phyloP scores from a whole-genome alignment of 108 stramenopile genomes.

The Nitzschia palea region DNA sequence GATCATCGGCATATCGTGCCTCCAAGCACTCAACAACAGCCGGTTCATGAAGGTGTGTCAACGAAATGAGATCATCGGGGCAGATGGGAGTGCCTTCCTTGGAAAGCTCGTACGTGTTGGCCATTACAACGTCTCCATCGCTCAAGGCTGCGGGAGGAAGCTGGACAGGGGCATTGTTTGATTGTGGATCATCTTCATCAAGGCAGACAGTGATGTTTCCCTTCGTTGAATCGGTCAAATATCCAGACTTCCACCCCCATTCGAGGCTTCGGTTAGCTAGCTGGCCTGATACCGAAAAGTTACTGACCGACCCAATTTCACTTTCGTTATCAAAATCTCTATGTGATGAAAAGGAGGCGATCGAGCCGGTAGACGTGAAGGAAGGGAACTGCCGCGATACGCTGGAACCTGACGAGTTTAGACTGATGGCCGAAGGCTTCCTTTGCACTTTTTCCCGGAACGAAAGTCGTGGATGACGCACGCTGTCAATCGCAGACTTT shows the following conservation, averaged over 20 bases:
- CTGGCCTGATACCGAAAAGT: background rate
- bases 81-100: slow-evolving; percentile 25
- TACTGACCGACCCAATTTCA: slow-evolving; percentile 29
- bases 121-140: slow-evolving; percentile 43
- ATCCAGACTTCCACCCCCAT: slow-evolving; percentile 46
- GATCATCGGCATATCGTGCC: slow-evolving; percentile 66
- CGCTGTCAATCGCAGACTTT: slow-evolving; percentile 30
- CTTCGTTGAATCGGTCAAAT: slow-evolving; percentile 22
- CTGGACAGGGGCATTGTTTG: background rate
- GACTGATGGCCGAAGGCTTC: slow-evolving; percentile 8
- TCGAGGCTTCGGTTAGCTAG: slow-evolving; percentile 20
- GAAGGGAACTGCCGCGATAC: background rate
- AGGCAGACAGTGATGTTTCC: slow-evolving; percentile 28
- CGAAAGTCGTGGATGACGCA: slow-evolving; percentile 30
- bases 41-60: slow-evolving; percentile 83
- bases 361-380: slow-evolving; percentile 6
- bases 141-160: slow-evolving; percentile 32
- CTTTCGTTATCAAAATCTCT: slow-evolving; percentile 30
- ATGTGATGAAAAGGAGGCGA: slow-evolving; percentile 26
- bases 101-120: slow-evolving; percentile 35
- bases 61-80: slow-evolving; percentile 70
- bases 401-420: slow-evolving; percentile 18
- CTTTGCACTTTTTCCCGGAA: slow-evolving; percentile 35
- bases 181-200: slow-evolving; percentile 11
- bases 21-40: slow-evolving; percentile 87